A percentile compares a stretch with the other conserved stretches of the same genome.
Evolutionary conservation across 495 filamentous ascomycete genomes (phyloP).

Genomic region (Aspergillus ostianus): DNA sequence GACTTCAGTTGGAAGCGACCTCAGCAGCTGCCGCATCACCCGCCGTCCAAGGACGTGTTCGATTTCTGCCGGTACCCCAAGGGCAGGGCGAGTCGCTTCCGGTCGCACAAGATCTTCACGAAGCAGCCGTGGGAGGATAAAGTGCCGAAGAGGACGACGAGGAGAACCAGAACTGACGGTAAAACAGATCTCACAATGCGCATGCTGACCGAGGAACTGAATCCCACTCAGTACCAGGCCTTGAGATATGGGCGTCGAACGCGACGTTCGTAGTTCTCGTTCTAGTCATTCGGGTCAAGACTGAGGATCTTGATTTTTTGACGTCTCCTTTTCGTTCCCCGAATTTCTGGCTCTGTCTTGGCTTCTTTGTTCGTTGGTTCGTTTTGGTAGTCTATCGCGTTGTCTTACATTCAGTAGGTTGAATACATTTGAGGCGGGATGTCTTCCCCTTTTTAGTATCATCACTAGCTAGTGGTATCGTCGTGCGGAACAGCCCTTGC

Average conservation of each 20-base stretch:
- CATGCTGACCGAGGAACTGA: neutral
- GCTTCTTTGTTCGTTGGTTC: neutral
- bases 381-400: neutral
- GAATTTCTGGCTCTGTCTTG: neutral
- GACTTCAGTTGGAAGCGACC: neutral
- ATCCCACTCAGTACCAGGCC: neutral
- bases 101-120: neutral
- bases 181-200: neutral
- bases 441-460: conserved; percentile 56
- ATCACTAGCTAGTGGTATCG: conserved; percentile 52
- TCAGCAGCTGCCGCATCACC: neutral
- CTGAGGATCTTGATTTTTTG: neutral
- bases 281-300: neutral
- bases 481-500: conserved; percentile 47
- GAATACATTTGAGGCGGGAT: conserved; percentile 52
- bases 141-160: neutral
- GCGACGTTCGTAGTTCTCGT: neutral
- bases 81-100: neutral
- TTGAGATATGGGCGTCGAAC: neutral
- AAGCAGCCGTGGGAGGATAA: neutral
- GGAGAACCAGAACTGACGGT: too few relatives aligned
- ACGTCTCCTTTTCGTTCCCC: too few relatives aligned
- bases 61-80: neutral
- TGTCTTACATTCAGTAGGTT: neutral
- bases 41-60: neutral